Base-by-base conservation (phyloP, 371 early-diverging fungal species). In the Circinella umbellata region DNA sequence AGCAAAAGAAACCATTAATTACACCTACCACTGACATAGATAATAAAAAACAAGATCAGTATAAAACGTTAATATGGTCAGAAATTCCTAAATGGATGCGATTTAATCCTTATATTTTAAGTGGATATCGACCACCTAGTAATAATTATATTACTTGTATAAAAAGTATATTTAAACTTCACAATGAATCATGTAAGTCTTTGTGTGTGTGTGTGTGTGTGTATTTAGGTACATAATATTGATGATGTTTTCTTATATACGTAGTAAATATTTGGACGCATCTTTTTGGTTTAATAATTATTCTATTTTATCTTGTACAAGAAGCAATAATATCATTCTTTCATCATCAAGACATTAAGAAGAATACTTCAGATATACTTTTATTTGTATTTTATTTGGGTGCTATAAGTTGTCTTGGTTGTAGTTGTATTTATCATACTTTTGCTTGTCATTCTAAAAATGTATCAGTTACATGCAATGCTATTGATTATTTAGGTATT, bases 401-500 rank as follows among this genome's bases (percentile, higher is more conserved):
- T 38, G 93, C 94, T 4, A 83, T 90, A 54, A 68, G 80, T 13
- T 97, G 97, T 74, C 83, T 98, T 63, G 89, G 88, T 4, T 84
- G 92, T 63, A 94, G 94, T 37, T 88, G 94, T 1, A 74, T 83
- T 37, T 98, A 92, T 75, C 98, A 98, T 76, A 83, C 91, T 49
- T 92, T 94, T 64, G 81, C 88, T 18, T 96, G 95, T 72, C 97
- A 97, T 76, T 96, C 96, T 62, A 86, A 90, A 64, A 71, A 70
- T 20, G 93, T 93, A 15, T 74, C 83, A 60, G 70, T 73, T 17
- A 53, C 54, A 6, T 94, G 93, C 91, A 93, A 93, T 76, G 88
- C 92, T 65, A 94, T 93, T 69, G 98, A 97, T 78, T 97, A 95
- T 88, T 89, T 93, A 55, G 98, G 98, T 53, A 97, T 97, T 69